Conservation (phyloP, 441 rosid genomes). For the Breynia disticha region DNA sequence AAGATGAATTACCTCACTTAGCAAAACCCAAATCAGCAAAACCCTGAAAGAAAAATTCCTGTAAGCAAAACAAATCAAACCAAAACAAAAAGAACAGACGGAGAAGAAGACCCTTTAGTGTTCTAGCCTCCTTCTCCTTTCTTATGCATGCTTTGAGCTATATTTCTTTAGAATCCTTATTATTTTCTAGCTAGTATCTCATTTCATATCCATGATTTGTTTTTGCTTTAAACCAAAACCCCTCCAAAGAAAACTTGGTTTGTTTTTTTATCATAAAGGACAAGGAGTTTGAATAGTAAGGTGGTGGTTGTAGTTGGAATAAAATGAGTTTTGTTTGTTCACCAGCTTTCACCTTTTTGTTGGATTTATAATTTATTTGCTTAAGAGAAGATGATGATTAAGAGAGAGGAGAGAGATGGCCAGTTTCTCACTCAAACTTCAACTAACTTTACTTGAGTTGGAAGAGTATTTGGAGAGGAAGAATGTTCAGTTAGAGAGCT, state of each 20-base stretch:
- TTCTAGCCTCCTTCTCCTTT: constrained; percentile 29
- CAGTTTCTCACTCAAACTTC: constrained; percentile 67
- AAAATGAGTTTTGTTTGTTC: constrained; percentile 21
- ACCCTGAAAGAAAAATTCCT: constrained; percentile 18
- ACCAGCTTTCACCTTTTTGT: constrained; percentile 32
- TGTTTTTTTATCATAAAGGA: constrained; percentile 4
- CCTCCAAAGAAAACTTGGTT: background rate
- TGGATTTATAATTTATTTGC: constrained; percentile 30
- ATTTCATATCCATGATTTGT: background rate
- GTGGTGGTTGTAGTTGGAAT: constrained; percentile 22
- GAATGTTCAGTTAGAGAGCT: constrained; percentile 15
- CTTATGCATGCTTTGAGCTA: constrained; percentile 14
- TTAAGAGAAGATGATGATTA: constrained; percentile 23
- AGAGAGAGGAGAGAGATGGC: constrained; percentile 29
- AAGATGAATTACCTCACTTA: constrained; percentile 25
- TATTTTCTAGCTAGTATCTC: background rate
- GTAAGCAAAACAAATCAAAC: background rate
- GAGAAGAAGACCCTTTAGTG: constrained; percentile 25
- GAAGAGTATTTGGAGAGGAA: constrained; percentile 41
- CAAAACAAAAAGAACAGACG: constrained; percentile 8
- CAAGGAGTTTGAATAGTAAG: too few relatives aligned
- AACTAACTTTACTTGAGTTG: constrained; percentile 54
- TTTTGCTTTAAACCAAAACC: background rate
- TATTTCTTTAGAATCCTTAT: constrained; percentile 17
- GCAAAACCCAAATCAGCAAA: constrained; percentile 19